phyloP scores from a whole-genome alignment of 805 yeast species.

The Schwanniomyces pseudopolymorphus region DNA sequence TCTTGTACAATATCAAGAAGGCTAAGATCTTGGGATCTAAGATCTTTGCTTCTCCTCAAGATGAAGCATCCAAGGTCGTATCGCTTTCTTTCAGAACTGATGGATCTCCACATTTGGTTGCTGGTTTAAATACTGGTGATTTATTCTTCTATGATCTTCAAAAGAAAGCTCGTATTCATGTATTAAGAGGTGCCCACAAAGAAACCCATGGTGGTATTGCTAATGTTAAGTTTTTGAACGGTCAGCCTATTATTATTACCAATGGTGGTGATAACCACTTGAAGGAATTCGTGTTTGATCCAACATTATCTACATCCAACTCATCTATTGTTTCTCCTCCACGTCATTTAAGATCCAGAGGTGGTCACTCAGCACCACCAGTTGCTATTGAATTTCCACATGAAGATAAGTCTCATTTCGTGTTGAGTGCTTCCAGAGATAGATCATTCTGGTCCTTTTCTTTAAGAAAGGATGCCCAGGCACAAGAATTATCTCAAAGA shows the following conservation, averaged over 20 bases:
- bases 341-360: constrained; percentile 85
- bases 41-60: constrained; percentile 46
- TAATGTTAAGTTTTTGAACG: constrained; percentile 72
- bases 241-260: constrained; percentile 88
- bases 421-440: constrained; percentile 86
- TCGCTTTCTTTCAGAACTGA: constrained; percentile 89
- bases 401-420: constrained; percentile 71
- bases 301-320: constrained; percentile 68
- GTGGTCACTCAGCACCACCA: constrained; percentile 97
- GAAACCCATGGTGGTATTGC: constrained; percentile 78
- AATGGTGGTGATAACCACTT: constrained; percentile 89
- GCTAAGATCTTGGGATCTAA: constrained; percentile 51
- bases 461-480: constrained; percentile 92
- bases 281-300: constrained; percentile 92
- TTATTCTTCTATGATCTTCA: constrained; percentile 81
- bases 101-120: constrained; percentile 78
- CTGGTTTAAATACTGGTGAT: constrained; percentile 79
- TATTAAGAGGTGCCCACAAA: constrained; percentile 68
- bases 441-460: constrained; percentile 89
- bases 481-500: constrained; percentile 87
- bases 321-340: constrained; percentile 80
- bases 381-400: constrained; percentile 72
- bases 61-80: constrained; percentile 42
- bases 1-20: constrained; percentile 65
- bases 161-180: constrained; percentile 70